These are phyloP conservation scores for Kluyveromyces starmeri DNA, from an alignment of 805 yeast genomes.

Conservation along the genomic window DNA sequence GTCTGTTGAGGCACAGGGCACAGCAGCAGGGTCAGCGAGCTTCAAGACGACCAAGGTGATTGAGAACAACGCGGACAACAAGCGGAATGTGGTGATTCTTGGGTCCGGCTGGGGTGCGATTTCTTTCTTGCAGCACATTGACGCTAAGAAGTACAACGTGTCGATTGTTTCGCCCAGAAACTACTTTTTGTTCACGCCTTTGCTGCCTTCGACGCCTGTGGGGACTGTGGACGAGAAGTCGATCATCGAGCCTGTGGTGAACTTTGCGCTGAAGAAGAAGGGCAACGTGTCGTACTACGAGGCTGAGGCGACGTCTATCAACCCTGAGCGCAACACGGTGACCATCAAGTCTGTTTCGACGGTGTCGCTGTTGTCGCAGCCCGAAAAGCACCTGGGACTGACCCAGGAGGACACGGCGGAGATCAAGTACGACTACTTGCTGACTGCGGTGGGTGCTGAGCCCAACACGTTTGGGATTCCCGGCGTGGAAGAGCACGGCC, in stretches of 20 bases:
- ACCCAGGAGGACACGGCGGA: conserved; percentile 34
- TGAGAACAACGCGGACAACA: conserved; percentile 24
- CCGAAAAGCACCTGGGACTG: conserved; percentile 30
- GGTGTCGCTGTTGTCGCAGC: conserved; percentile 22
- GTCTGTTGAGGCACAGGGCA: no score
- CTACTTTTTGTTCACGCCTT: conserved; percentile 88
- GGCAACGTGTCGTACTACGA: conserved; percentile 79
- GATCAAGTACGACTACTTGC: conserved; percentile 70
- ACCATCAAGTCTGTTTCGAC: conserved; percentile 43
- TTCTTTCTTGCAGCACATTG: conserved; percentile 73
- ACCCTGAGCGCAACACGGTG: conserved; percentile 62
- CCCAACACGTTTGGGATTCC: conserved; percentile 91
- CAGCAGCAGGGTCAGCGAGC: conserved; percentile 26
- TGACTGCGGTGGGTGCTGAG: conserved; percentile 89
- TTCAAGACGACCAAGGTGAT: conserved; percentile 34
- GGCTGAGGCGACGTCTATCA: conserved; percentile 83
- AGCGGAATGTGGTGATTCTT: conserved; percentile 48
- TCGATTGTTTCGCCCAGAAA: conserved; percentile 87
- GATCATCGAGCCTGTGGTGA: conserved; percentile 87
- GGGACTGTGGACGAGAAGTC: conserved; percentile 88
- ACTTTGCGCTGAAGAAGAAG: conserved; percentile 68
- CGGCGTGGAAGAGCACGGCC: conserved; percentile 78
- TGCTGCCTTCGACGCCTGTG: conserved; percentile 87
- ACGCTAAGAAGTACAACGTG: conserved; percentile 80
- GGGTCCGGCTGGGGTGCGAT: conserved; percentile 97